Conservation (phyloP, 2,329 filamentous ascomycete species). For the Westerdykella sp. region DNA sequence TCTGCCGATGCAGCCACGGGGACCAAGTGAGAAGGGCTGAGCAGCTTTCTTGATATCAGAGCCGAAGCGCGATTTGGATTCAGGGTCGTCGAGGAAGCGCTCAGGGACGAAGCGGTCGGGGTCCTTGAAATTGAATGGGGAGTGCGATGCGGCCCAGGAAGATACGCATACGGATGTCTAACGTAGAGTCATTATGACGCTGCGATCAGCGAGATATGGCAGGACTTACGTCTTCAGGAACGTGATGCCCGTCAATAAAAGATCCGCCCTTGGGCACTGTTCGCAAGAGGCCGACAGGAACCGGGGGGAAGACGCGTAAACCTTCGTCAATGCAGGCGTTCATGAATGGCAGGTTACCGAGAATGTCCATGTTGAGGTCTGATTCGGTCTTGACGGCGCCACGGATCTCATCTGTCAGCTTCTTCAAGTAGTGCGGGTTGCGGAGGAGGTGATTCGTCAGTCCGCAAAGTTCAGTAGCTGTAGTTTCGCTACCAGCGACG, state of each 20-base stretch:
- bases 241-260: slow-evolving; percentile 32
- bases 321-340: slow-evolving; percentile 44
- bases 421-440: slow-evolving; percentile 18
- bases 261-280: slow-evolving; percentile 32
- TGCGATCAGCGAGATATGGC: not conserved
- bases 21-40: slow-evolving; percentile 28
- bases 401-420: slow-evolving; percentile 23
- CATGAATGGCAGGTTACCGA: slow-evolving; percentile 35
- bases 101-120: slow-evolving; percentile 33
- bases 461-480: slow-evolving; percentile 29
- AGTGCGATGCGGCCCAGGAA: slow-evolving; percentile 26
- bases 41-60: slow-evolving; percentile 25
- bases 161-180: slow-evolving; percentile 24
- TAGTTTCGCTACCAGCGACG: slow-evolving; percentile 32
- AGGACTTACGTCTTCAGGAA: slow-evolving; percentile 27
- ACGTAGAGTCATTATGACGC: not conserved
- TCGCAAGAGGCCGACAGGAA: slow-evolving; percentile 38
- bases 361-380: slow-evolving; percentile 30
- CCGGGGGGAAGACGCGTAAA: slow-evolving; percentile 43
- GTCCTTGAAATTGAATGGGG: slow-evolving; percentile 25
- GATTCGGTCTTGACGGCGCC: slow-evolving; percentile 19
- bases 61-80: slow-evolving; percentile 11
- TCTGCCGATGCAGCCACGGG: slow-evolving; percentile 28
- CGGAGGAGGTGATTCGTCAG: slow-evolving; percentile 26
- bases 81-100: slow-evolving; percentile 25